Evolutionary conservation across 2,329 filamentous ascomycete genomes (phyloP), one percentile per base, ranked within the genome.

Genomic region (Sclerotinia borealis): DNA sequence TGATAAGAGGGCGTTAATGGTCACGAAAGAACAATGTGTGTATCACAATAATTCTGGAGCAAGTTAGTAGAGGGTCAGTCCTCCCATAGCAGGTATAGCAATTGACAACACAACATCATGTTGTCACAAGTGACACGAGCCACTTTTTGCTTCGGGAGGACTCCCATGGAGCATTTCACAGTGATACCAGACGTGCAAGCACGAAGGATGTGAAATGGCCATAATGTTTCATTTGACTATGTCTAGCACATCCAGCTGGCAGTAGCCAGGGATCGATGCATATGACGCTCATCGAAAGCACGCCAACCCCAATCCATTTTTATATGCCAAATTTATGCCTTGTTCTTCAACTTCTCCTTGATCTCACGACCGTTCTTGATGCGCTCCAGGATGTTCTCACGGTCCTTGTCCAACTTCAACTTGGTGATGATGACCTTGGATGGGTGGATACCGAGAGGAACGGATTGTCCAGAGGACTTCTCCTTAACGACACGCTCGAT

Each of bases 351-450:
- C 83, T 92, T 92, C 79, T 81, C 81, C 78, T 82, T 82, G 77
- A 86, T 83, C 82, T 93, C 91, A 70, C 90, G 88, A 76, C 91
- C 91, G 72, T 82, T 80, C 81, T 88, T 88, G 83, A 90, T 92
- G 81, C 91, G 87, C 82, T 91, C 90, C 74, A 96, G 84, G 77
- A 95, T 95, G 79, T 82, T 83, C 85, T 95, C 91, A 74, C 91
- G 89, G 82, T 96, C 91, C 88, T 95, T 93, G 86, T 95, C 91
- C 76, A 97, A 85, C 90, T 98, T 96, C 80, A 98, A 87, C 88
- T 97, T 97, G 83, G 89, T 96, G 85, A 99, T 90, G 83, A 96
- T 89, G 74, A 96, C 92, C 82, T 98, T 98, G 82, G 90, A 96
- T 76, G 95, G 89, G 82, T 93, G 90, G 81, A 99, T 88, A 80